These are phyloP conservation scores for Rhodotorula graminis DNA, from an alignment of 768 basidiomycete species.

Conservation along the genomic window DNA sequence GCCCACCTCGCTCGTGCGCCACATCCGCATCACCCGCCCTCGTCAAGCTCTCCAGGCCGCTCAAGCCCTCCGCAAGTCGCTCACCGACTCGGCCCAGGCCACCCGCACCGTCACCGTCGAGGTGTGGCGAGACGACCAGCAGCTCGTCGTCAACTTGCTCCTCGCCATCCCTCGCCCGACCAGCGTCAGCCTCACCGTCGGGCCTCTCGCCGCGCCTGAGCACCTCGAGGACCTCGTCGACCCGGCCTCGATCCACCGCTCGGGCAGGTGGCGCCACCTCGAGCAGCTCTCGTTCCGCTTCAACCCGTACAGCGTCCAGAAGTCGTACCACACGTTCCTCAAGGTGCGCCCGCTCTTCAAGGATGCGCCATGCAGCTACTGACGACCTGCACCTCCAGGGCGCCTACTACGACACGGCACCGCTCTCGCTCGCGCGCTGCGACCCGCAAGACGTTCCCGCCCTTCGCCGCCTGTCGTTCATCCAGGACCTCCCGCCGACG, in stretches of 20 bases:
- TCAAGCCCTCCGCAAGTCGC: constrained; percentile 52
- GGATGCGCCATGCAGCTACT: no score
- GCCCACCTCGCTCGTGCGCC: constrained; percentile 57
- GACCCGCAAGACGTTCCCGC: constrained; percentile 46
- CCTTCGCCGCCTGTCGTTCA: constrained; percentile 47
- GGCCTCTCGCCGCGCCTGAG: constrained; percentile 75
- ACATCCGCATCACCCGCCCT: constrained; percentile 54
- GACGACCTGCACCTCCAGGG: constrained; percentile 51
- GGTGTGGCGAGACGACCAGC: constrained; percentile 39
- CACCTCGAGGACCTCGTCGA: constrained; percentile 67
- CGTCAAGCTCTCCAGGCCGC: constrained; percentile 60
- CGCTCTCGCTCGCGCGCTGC: constrained; percentile 64
- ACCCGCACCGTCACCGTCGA: constrained; percentile 13
- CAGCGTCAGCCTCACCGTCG: constrained; percentile 62
- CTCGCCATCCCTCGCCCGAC: constrained; percentile 55
- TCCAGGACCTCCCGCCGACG: constrained; percentile 48
- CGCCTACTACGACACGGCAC: constrained; percentile 70
- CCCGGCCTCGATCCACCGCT: constrained; percentile 14
- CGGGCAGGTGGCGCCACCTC: constrained; percentile 44
- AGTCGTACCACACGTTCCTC: constrained; percentile 76
- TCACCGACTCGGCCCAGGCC: constrained; percentile 4
- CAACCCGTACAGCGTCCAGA: constrained; percentile 69
- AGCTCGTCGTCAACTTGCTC: constrained; percentile 51
- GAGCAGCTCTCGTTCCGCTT: constrained; percentile 64
- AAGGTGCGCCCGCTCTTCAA: constrained; percentile 51